Conservation (phyloP, 2,329 filamentous ascomycete species). For the Botrytis porri region DNA sequence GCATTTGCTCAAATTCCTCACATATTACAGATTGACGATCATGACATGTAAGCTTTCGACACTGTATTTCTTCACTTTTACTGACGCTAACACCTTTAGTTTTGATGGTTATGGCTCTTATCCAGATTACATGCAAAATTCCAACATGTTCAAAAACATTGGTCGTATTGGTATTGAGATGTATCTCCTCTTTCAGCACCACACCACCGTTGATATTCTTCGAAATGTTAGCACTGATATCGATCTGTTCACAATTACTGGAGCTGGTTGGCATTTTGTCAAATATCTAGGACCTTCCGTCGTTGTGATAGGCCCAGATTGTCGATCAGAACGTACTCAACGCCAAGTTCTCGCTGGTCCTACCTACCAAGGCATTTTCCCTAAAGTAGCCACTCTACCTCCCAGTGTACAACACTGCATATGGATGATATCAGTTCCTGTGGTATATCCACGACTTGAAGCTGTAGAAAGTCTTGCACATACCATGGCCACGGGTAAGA, state of each 20-base stretch:
- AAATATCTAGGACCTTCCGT: conserved; percentile 93
- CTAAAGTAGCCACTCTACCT: conserved; percentile 86
- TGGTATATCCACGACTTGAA: conserved; percentile 88
- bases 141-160: conserved; percentile 97
- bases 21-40: conserved; percentile 88
- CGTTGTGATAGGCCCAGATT: conserved; percentile 85
- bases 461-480: conserved; percentile 87
- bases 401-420: conserved; percentile 94
- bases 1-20: conserved; percentile 98
- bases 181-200: conserved; percentile 97
- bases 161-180: conserved; percentile 93
- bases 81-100: conserved; percentile 39
- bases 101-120: conserved; percentile 98
- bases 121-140: conserved; percentile 97
- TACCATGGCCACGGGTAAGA: conserved; percentile 91
- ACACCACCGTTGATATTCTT: conserved; percentile 90
- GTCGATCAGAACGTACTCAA: conserved; percentile 85
- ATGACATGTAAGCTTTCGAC: conserved; percentile 78
- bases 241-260: conserved; percentile 94
- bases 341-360: conserved; percentile 92
- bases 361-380: conserved; percentile 96
- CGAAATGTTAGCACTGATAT: conserved; percentile 83
- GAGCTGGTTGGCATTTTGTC: conserved; percentile 97
- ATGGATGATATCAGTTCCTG: conserved; percentile 89
- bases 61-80: background rate